A percentile compares a stretch with the other conserved stretches of the same genome.
These are phyloP conservation scores for Podospora bellae-mahoneyi DNA, from an alignment of 495 filamentous ascomycete species.

Conservation along the genomic window DNA sequence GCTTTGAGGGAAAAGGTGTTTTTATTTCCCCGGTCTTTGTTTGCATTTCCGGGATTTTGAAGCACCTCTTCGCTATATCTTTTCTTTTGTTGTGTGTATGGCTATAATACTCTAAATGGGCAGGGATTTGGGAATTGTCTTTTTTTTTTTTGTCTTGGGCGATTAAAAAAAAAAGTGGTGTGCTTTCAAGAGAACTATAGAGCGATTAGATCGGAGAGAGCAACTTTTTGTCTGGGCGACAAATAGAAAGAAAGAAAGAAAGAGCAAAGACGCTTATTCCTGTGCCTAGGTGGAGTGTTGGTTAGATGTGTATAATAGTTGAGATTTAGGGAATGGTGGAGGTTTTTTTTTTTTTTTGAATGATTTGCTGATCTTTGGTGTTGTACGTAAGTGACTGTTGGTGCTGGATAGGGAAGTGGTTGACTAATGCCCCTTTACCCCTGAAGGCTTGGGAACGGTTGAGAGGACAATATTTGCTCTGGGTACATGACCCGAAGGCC, in stretches of 20 bases:
- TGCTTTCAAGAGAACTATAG: neutral
- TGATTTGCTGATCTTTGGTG: too few species aligned
- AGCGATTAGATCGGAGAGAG: neutral
- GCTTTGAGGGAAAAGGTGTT: neutral
- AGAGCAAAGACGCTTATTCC: neutral
- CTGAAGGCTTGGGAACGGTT: too few species aligned
- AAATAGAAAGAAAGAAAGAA: neutral
- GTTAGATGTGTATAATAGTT: neutral
- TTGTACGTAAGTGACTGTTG: too few species aligned
- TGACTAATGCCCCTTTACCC: too few species aligned
- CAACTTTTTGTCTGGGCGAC: neutral
- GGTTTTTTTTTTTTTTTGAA: neutral
- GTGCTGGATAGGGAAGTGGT: too few species aligned
- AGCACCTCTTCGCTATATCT: neutral
- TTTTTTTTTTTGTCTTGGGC: neutral
- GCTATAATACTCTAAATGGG: neutral
- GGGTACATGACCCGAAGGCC: too few species aligned
- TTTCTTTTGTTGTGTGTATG: slow-evolving; percentile 2
- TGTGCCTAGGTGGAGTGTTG: neutral
- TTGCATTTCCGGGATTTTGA: neutral
- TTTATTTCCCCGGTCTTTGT: neutral
- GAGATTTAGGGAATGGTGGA: neutral
- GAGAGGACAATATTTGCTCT: too few species aligned
- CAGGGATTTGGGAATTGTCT: neutral
- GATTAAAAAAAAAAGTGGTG: neutral